Percentiles rank a stretch among this genome's conserved stretches.
Evolutionary conservation across 2,329 filamentous ascomycete species (phyloP).

Genomic region (Alternaria rosae): DNA sequence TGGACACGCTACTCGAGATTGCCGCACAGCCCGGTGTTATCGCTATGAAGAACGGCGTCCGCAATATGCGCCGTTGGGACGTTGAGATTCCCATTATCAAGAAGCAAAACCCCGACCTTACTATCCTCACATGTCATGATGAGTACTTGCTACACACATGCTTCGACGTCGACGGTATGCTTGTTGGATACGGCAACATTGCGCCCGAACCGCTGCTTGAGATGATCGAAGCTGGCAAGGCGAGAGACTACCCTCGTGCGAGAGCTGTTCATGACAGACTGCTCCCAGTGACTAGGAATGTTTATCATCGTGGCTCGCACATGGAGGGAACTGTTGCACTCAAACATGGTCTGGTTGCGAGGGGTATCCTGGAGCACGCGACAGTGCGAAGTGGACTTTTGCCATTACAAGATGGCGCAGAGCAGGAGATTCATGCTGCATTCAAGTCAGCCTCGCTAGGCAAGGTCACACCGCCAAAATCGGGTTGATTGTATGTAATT

Average conservation of each 20-base stretch:
- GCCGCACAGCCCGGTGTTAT: conserved; percentile 61
- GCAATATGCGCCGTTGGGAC: conserved; percentile 66
- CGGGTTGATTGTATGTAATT: conserved; percentile 7
- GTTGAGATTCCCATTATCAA: conserved; percentile 63
- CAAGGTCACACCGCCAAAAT: conserved; percentile 40
- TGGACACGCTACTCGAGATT: conserved; percentile 63
- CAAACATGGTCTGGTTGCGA: conserved; percentile 61
- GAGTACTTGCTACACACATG: conserved; percentile 62
- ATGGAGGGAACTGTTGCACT: conserved; percentile 63
- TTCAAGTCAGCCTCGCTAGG: conserved; percentile 45
- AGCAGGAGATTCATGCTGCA: conserved; percentile 54
- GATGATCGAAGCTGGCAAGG: conserved; percentile 61
- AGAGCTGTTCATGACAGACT: conserved; percentile 60
- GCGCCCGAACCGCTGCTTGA: conserved; percentile 60
- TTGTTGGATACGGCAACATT: conserved; percentile 64
- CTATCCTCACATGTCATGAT: conserved; percentile 62
- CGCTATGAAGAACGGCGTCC: conserved; percentile 65
- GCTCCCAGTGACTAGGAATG: conserved; percentile 61
- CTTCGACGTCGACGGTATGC: conserved; percentile 62
- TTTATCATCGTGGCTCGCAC: conserved; percentile 63
- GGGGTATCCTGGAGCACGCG: conserved; percentile 59
- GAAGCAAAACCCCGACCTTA: conserved; percentile 57
- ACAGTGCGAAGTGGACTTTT: conserved; percentile 60
- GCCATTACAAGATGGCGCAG: conserved; percentile 54
- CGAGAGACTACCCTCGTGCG: conserved; percentile 58